Evolutionary conservation across 75 land plant species (phyloP), one percentile per base, ranked within the genome.

Genomic region (Larix kaempferi): DNA sequence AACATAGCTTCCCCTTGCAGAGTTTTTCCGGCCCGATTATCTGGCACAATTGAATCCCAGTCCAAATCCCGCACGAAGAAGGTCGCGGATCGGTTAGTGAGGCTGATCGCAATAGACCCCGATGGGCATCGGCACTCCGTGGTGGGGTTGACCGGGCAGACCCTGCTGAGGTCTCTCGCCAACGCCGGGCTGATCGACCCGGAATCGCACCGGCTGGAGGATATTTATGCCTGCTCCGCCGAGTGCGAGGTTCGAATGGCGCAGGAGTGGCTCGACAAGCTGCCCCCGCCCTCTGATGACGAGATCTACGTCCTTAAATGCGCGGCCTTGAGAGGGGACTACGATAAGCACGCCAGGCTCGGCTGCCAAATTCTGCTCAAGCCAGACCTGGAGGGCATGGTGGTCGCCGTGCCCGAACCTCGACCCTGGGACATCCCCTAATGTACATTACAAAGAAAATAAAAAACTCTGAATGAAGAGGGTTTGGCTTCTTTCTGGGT

Each of bases 191-290:
- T 91, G 25, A 90, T 92, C 71, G 93, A 92, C 23, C 93, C 91
- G 35, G 94, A 85, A n/a, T 89, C 93, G 2, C 98, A 94, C 83
- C 87, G 94, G 4, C 78, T 87, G 17, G 98, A 94, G 71, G 95
- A 94, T 22, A 88, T 94, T 86, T 84, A 82, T 35, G 95, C 95
- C 49, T 95, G 98, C 81, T 85, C 90, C 25, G 95, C 91, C 57
- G 95, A 92, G 79, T 95, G 98, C 86, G 93, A 93, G 88, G 95
- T 95, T 69, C 86, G 78, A 76, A 85, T 95, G 74, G 98, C 98
- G 3, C 76, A 84, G 77, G 98, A 95, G 67, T 95, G 98, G 98
- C 88, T 95, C 57, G 82, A 84, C 5, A 89, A 83, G 88, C 87
- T 95, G 2, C 98, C 95, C 0, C 84, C 88, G 16, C 67, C 88